Evolutionary conservation across 495 filamentous ascomycete genomes (phyloP), one percentile per base, ranked within the genome.

Genomic region (Thermothielavioides terrestris): DNA sequence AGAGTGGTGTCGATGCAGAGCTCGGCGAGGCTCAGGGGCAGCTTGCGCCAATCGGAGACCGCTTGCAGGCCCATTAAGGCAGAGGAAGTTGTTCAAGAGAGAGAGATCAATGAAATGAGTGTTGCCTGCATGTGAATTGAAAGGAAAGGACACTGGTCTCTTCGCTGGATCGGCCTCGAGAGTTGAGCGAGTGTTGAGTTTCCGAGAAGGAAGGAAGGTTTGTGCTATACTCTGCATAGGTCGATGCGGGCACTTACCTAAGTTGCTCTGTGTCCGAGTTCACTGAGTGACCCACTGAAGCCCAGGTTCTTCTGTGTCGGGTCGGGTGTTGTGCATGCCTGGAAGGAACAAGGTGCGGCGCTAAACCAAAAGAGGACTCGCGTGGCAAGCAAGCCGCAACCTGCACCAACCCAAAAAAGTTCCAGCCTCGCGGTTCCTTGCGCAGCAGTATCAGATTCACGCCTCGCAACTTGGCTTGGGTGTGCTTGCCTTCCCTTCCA

Each of bases 1-100:
- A 96, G 71, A 1, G 88, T 94, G 0, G 90, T 96, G 58, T 94
- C 85, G 48, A 96, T 85, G 54, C 87, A 94, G 25, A 96, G 77
- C 62, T 96, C 90, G 23, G 78, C 74, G 22, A 94, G 69, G 53
- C 76, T 85, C 37, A 95, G 68, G 31, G 89, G 86, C 47, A 95
- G 74, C 69, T 85, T 89, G 38, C 77, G 77, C 88, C 89, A 95
- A 55, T 86, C 83, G 18, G 78, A 70, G 26, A 76, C 59, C n/a
- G n/a, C 30, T 63, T 60, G 37, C 55, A 53, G 14, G 59, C 49
- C 15, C 21, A n/a, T n/a, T n/a, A n/a, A n/a, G n/a, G n/a, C n/a
- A 30, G 14, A n/a, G 21, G 14, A 42, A 37, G 12, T 1, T 5
- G 7, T 44, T 8, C 18, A 3, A 51, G 25, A 22, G 22, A 34